Percentiles rank a stretch among this genome's conserved stretches.
Conservation (phyloP, 2,329 filamentous ascomycete species). For the Arthroderma uncinatum region DNA sequence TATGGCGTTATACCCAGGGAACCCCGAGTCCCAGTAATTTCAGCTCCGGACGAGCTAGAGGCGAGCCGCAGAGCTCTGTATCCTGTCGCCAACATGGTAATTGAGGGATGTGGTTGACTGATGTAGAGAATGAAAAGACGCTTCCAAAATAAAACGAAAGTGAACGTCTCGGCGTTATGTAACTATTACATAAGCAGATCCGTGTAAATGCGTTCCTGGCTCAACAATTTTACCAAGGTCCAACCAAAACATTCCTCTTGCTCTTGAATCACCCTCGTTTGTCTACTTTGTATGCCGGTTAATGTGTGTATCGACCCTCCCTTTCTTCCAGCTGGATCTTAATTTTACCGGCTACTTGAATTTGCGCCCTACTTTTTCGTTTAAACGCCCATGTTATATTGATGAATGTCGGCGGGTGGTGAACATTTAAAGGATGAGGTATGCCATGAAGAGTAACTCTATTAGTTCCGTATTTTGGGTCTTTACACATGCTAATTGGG, state of each 20-base stretch:
- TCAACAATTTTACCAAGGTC: neutral
- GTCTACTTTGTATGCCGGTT: neutral
- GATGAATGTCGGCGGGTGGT: slow-evolving; percentile 54
- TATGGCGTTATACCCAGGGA: neutral
- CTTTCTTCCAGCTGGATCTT: neutral
- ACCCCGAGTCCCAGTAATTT: neutral
- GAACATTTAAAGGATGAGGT: slow-evolving; percentile 61
- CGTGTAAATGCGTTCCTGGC: neutral
- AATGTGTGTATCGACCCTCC: neutral
- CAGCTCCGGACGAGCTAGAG: neutral
- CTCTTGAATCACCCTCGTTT: neutral
- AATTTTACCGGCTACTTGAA: neutral
- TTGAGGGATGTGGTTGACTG: neutral
- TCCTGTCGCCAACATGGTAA: neutral
- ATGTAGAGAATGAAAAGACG: neutral
- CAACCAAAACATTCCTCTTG: neutral
- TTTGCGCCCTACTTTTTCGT: neutral
- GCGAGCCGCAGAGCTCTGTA: neutral
- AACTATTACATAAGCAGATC: neutral
- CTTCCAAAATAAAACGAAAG: no score
- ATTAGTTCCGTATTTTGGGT: neutral
- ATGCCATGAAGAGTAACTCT: slow-evolving; percentile 14
- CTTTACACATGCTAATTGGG: neutral
- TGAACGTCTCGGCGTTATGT: neutral
- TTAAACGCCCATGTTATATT: slow-evolving; percentile 12